Percentiles rank a stretch among this genome's conserved stretches.
These are phyloP conservation scores for Forsythia viridissima DNA, from an alignment of 257 asterid species.

Conservation along the genomic window DNA sequence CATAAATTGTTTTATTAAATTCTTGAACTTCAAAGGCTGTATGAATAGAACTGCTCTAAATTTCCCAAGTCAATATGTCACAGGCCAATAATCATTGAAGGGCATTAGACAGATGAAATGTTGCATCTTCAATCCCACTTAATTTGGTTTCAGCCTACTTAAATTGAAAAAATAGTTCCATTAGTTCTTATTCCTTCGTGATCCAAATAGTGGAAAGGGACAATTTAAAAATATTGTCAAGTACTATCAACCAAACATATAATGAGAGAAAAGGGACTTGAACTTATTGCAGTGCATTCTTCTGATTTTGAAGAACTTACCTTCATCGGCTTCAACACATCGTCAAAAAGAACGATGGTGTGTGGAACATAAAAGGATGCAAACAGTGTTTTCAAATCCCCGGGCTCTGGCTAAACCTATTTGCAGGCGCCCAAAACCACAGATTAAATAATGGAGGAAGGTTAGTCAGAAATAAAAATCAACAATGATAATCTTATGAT, in stretches of 20 bases:
- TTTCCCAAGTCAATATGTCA: background rate
- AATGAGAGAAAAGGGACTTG: background rate
- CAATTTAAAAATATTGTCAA: too few species aligned
- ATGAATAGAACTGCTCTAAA: background rate
- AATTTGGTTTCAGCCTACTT: too few species aligned
- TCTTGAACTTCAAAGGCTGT: background rate
- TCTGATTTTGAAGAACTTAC: slow-evolving; percentile 37
- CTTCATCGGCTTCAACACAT: slow-evolving; percentile 55
- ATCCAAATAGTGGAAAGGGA: too few species aligned
- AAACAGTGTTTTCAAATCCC: slow-evolving; percentile 43
- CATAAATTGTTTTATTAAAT: background rate
- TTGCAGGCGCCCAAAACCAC: slow-evolving; percentile 66
- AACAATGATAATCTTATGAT: slow-evolving; percentile 32
- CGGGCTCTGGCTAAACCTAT: slow-evolving; percentile 59
- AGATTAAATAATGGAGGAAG: slow-evolving; percentile 53
- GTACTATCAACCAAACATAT: too few species aligned
- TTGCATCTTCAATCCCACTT: background rate
- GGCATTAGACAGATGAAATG: background rate
- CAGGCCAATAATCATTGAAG: background rate
- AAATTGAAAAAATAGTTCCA: too few species aligned
- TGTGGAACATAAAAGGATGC: too few species aligned
- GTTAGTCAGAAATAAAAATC: slow-evolving; percentile 43
- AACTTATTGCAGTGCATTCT: too few species aligned
- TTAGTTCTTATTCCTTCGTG: too few species aligned
- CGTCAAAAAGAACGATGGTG: slow-evolving; percentile 20